Base-by-base conservation (phyloP, 306 rosid genomes). In the Quercus wislizeni region DNA sequence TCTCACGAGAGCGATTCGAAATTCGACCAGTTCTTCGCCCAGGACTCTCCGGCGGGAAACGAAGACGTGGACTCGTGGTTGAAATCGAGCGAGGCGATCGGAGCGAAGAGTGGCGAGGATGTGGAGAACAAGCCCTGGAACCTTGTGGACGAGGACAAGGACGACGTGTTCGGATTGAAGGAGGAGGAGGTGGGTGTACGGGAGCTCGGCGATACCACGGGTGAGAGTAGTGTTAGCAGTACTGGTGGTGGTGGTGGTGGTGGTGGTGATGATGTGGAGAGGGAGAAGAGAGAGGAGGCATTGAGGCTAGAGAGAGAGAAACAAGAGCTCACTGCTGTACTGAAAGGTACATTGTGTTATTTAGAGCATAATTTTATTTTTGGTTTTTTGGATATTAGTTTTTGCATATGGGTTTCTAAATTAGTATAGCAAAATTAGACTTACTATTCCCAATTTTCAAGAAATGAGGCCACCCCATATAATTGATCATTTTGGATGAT, bases 281-380 rank as follows among this genome's bases (percentile, higher is more conserved):
- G 25, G 25, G 84, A 80, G 58, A 73, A 20, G 30, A 74, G 21
- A 13, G 86, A 76, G 77, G 89, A 89, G 71, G 77, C 73, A 33
- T 70, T 63, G 81, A 83, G 73, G 85, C 89, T 91, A 43, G 77
- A 88, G 89, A 83, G 43, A 73, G 94, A 91, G 82, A 91, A 91
- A 86, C 78, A 86, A 63, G 92, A 78, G 67, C 97, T 95, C 62
- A 86, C 82, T 86, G 82, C 82, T 11, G 17, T 92, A 10, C 79
- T 92, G 61, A 88, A 91, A 85, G 98, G 99, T 91, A 68, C 21
- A 20, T 62, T 20, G 10, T 35, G 2, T 33, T 18, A 35, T 35
- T 19, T 67, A 67, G 25, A n/a, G 19, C 27, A 67, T 17, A 30
- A 35, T 41, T 41, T 41, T 41, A 41, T 41, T 7, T 8, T 41